Percentiles rank a stretch among this genome's conserved stretches.
These are phyloP conservation scores for Paracoccidioides lutzii DNA, from an alignment of 2,329 filamentous ascomycete species.

Conservation along the genomic window DNA sequence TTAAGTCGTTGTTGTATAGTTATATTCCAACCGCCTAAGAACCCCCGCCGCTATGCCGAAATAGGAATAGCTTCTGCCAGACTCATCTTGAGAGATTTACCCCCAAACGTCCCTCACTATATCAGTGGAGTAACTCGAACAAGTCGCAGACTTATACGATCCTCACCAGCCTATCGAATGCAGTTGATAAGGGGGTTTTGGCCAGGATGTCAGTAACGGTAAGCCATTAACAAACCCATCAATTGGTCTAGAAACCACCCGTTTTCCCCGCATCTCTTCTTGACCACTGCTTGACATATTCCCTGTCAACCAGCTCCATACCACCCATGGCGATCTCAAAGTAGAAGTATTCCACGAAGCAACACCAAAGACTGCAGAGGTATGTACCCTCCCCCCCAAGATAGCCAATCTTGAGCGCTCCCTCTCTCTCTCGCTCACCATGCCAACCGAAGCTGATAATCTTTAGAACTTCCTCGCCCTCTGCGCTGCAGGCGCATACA, in stretches of 20 bases:
- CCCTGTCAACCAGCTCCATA: conserved; percentile 50
- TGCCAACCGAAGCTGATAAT: background rate
- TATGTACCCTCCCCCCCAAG: conserved; percentile 24
- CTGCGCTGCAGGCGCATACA: conserved; percentile 48
- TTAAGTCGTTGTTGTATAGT: too few relatives aligned
- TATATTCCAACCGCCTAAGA: too few relatives aligned
- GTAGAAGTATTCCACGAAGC: conserved; percentile 93
- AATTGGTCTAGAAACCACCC: background rate
- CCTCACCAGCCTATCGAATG: background rate
- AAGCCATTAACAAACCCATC: background rate
- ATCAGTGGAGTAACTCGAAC: too few relatives aligned
- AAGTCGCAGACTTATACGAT: too few relatives aligned
- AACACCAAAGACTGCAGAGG: conserved; percentile 83
- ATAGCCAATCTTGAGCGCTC: too few relatives aligned
- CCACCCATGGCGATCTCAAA: conserved; percentile 79
- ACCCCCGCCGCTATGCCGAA: too few relatives aligned
- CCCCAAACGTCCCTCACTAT: too few relatives aligned
- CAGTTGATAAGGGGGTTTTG: background rate
- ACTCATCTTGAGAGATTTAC: too few relatives aligned
- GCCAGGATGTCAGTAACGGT: conserved; percentile 11
- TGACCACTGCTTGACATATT: background rate
- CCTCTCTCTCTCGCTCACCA: background rate
- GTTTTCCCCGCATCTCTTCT: background rate
- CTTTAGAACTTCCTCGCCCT: conserved; percentile 52
- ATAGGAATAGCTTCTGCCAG: too few relatives aligned